Evolutionary conservation across 306 rosid species (phyloP).

Genomic region (Sechiopsis laciniata): DNA sequence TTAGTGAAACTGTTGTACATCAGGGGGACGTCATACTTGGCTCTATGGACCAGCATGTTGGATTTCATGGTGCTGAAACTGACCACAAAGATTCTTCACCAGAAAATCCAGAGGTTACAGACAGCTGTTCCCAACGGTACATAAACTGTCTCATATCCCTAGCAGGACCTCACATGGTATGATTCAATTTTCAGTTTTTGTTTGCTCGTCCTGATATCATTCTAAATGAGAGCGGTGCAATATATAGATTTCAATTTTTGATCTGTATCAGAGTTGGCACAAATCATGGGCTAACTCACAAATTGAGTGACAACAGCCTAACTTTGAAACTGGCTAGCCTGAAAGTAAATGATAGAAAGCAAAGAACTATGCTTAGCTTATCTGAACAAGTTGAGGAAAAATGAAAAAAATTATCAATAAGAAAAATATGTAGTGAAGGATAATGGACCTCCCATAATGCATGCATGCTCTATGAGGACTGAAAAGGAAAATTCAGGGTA

Average conservation of each 20-base stretch:
- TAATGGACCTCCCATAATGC: background rate
- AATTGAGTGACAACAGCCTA: background rate
- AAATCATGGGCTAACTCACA: slow-evolving; percentile 11
- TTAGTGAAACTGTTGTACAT: slow-evolving; percentile 34
- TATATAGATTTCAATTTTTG: slow-evolving; percentile 2
- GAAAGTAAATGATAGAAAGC: background rate
- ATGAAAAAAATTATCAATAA: background rate
- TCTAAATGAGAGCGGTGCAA: background rate
- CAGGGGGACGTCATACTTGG: slow-evolving; percentile 59
- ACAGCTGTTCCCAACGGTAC: slow-evolving; percentile 51
- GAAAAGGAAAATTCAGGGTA: background rate
- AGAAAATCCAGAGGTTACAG: slow-evolving; percentile 38
- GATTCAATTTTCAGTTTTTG: slow-evolving; percentile 23
- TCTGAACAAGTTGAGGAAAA: background rate
- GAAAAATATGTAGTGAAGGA: background rate
- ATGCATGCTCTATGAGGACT: background rate
- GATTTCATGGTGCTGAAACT: slow-evolving; percentile 35
- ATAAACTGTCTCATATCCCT: slow-evolving; percentile 64
- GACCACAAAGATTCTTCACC: slow-evolving; percentile 37
- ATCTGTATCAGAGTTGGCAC: slow-evolving; percentile 2
- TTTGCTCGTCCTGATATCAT: background rate
- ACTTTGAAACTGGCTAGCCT: slow-evolving; percentile 1
- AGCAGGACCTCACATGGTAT: slow-evolving; percentile 66
- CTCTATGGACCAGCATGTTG: slow-evolving; percentile 73
- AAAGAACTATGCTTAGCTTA: background rate